Evolutionary conservation across 169 alveolate species (phyloP), one percentile per base, ranked within the genome.

Genomic region (Babesia bigemina): DNA sequence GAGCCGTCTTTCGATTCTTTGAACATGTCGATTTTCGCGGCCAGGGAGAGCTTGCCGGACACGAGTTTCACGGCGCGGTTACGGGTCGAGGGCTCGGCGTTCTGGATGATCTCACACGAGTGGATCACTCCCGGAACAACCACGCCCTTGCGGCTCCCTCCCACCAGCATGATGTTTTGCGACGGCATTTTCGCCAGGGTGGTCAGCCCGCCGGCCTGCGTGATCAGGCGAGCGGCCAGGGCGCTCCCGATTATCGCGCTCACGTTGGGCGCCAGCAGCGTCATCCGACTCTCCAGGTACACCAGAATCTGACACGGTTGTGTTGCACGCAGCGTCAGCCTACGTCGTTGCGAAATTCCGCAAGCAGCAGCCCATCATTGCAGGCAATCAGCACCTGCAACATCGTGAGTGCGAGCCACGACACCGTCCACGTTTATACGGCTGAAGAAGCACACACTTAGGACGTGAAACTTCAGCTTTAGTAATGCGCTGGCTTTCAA

Each of bases 201-300:
- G 48, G 87, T 85, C 42, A 98, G 91, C 22, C 98, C 93, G 50
- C 99, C 99, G 24, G 98, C 97, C 57, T 93, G 96, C 47, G 98
- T 93, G 79, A 97, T 93, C n/a, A 98, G 91, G 67, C 98, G 92
- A 14, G 99, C 99, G 26, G 99, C 97, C 58, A 98, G 93, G 16
- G 96, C 96, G 70, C 97, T 97, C 44, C 99, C 99, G 48, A 98
- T 91, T 47, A 98, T 86, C 58, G 97, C 95, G 24, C 98, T 86
- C 33, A 96, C 91, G 86, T 98, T 98, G 21, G 99, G 99, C 28
- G 99, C 98, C 28, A 98, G 93, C 39, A 92, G 91, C 53, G 85
- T 87, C 98, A 97, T 96, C 74, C 97, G 95, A 60, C 92, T 86
- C 86, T 92, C 96, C 70, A 97, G 63, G 74, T 92, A 93, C 28